Evolutionary conservation across 2,329 filamentous ascomycete genomes (phyloP).

Genomic region (Aspergillus pseudoglaucus): DNA sequence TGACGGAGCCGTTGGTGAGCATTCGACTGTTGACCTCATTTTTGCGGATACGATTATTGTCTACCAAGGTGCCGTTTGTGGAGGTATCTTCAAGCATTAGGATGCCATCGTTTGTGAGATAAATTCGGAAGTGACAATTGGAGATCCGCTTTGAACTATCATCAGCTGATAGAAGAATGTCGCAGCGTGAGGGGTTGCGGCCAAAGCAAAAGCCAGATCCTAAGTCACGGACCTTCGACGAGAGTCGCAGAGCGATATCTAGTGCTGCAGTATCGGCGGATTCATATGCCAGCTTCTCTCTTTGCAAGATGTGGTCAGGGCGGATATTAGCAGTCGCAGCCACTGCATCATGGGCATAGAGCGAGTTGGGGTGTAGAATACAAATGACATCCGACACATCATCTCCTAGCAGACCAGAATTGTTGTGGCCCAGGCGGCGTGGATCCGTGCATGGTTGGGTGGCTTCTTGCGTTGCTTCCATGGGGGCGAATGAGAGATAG

Average conservation of each 20-base stretch:
- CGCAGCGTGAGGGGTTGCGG: constrained; percentile 64
- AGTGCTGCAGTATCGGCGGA: constrained; percentile 25
- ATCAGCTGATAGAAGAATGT: constrained; percentile 62
- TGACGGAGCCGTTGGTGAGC: constrained; percentile 64
- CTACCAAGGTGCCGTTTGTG: constrained; percentile 91
- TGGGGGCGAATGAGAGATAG: constrained; percentile 12
- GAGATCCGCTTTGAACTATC: constrained; percentile 70
- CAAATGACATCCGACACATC: constrained; percentile 86
- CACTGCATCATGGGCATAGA: constrained; percentile 66
- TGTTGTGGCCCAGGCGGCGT: constrained; percentile 68
- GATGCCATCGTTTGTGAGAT: constrained; percentile 74
- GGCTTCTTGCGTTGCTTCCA: constrained; percentile 52
- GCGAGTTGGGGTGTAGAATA: constrained; percentile 73
- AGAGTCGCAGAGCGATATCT: constrained; percentile 76
- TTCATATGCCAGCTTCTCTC: constrained; percentile 39
- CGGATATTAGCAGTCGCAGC: constrained; percentile 44
- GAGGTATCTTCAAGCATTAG: constrained; percentile 92
- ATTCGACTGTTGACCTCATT: constrained; percentile 51
- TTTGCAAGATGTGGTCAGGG: constrained; percentile 58
- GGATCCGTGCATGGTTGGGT: constrained; percentile 80
- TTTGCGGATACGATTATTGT: constrained; percentile 61
- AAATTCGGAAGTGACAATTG: constrained; percentile 94
- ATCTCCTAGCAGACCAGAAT: constrained; percentile 73
- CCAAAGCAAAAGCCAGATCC: constrained; percentile 77
- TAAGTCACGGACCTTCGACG: constrained; percentile 63